Evolutionary conservation across 176 grass and related monocot genomes (phyloP).

Genomic region (Bonia amplexicaulis): DNA sequence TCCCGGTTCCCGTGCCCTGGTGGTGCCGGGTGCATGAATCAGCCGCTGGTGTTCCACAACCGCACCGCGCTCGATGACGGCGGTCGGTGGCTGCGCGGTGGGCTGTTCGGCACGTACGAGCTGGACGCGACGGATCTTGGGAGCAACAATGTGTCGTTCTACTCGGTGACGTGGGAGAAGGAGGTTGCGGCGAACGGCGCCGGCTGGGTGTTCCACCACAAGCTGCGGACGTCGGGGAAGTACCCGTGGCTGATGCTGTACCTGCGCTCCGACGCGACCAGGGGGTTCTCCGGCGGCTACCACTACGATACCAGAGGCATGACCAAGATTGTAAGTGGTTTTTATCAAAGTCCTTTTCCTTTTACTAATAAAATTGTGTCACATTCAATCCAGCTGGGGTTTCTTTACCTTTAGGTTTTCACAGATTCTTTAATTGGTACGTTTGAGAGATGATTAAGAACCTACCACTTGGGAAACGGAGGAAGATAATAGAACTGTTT

Average conservation of each 20-base stretch:
- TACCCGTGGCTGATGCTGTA: slow-evolving; percentile 99
- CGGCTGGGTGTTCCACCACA: slow-evolving; percentile 81
- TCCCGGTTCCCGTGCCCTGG: slow-evolving; percentile 75
- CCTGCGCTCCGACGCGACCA: slow-evolving; percentile 78
- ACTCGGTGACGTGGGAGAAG: slow-evolving; percentile 86
- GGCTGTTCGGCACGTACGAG: slow-evolving; percentile 69
- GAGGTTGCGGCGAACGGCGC: slow-evolving; percentile 22
- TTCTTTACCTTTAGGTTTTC: not conserved
- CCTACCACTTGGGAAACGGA: not conserved
- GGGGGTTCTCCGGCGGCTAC: slow-evolving; percentile 82
- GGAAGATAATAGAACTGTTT: too few species aligned
- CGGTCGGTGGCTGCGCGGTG: slow-evolving; percentile 41
- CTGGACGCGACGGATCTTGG: slow-evolving; percentile 30
- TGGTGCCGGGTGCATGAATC: slow-evolving; percentile 91
- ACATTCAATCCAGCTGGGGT: not conserved
- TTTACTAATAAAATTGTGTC: not conserved
- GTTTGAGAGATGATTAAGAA: not conserved
- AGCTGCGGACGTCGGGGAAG: slow-evolving; percentile 55
- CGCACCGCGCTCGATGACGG: slow-evolving; percentile 39
- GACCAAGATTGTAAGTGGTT: slow-evolving; percentile 70
- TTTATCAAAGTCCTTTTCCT: not conserved
- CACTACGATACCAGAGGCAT: slow-evolving; percentile 96
- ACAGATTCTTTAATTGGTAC: too few species aligned
- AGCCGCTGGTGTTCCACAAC: slow-evolving; percentile 80
- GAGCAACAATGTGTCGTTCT: slow-evolving; percentile 32